phyloP scores from a whole-genome alignment of 257 asterid species.

The Osmanthus fragrans region DNA sequence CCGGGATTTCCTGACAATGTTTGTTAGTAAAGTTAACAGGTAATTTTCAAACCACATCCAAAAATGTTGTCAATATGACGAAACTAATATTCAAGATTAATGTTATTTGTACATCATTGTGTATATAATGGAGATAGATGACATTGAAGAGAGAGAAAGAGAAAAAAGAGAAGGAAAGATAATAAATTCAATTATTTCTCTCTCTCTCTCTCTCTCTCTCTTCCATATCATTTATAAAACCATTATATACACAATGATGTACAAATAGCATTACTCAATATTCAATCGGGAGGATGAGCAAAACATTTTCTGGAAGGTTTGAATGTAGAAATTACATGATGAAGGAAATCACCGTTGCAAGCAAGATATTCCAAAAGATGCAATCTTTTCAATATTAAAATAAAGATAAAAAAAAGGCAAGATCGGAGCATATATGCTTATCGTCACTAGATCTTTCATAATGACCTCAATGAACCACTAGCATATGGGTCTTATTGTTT shows the following conservation, averaged over 20 bases:
- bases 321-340: not conserved
- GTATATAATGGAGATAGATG: no score
- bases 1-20: constrained; percentile 53
- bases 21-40: constrained; percentile 9
- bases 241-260: no score
- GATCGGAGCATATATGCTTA: not conserved
- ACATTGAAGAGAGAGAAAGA: no score
- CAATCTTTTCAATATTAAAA: not conserved
- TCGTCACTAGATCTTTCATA: not conserved
- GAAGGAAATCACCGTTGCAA: not conserved
- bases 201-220: no score
- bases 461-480: not conserved
- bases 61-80: not conserved
- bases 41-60: not conserved
- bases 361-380: not conserved
- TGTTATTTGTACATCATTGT: no score
- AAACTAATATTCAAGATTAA: not conserved
- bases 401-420: not conserved
- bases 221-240: no score
- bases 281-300: not conserved
- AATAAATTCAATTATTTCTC: no score
- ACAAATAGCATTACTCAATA: not conserved
- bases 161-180: no score
- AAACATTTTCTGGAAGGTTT: constrained; percentile 1
- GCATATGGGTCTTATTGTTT: not conserved